Base-by-base conservation (phyloP, 805 yeast species). In the Teunomyces tritomae region DNA sequence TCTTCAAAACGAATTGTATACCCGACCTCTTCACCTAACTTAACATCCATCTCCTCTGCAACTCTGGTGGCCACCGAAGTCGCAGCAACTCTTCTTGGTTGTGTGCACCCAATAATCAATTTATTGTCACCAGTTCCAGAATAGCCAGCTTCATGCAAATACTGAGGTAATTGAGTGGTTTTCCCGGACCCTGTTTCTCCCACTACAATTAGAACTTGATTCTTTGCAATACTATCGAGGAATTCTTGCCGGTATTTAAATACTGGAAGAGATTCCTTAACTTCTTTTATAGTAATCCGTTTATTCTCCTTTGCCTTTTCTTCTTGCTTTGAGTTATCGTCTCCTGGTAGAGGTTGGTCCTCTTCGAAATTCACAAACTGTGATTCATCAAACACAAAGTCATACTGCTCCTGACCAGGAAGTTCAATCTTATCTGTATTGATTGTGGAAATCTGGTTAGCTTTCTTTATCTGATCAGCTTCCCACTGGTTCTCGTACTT, bases 31-130 rank as follows among this genome's bases (percentile, higher is more conserved):
- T 80, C 73, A 0, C 99, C 98, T n/a, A 92, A 57, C n/a, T 71
- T 64, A 1, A 83, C 83, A 6, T 85, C 85, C 76, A 89, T 83
- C 65, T 92, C 99, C 40, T 88, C 89, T 0, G 97, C 90, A 1
- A 92, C 98, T 58, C 99, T 79, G 2, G 85, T 65, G 0, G 99
- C 97, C 42, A 90, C 96, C 42, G 89, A 84, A 45, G 83, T 86
- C 0, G 98, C 98, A 0, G 98, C 98, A 7, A 92, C 97, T 59
- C 98, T 76, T 58, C 98, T 79, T 0, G 98, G 98, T 64, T 91
- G 97, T 0, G 97, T 91, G 57, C 96, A 89, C 1, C 90, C 96
- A 4, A 91, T 76, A 51, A 71, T 81, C 52, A 61, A 47, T n/a
- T 49, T 48, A 1, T 56, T 59, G 3, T 55, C 51, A 1, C 49